phyloP scores from a whole-genome alignment of 164 flowering plant genomes.

The Buxus sempervirens region DNA sequence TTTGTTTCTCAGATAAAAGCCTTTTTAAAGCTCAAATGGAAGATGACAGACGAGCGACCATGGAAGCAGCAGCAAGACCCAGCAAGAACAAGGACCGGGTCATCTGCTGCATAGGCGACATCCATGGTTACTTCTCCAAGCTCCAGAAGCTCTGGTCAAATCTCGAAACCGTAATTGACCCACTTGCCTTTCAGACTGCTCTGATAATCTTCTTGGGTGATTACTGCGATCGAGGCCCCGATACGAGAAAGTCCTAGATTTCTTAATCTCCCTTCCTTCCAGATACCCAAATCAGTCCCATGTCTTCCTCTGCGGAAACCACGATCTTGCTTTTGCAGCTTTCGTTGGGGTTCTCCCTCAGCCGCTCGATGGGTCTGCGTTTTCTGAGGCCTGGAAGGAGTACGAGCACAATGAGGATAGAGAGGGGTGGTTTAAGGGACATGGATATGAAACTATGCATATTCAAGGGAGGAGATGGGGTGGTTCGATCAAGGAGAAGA shows the following conservation, averaged over 20 bases:
- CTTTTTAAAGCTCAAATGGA: not conserved
- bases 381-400: constrained; percentile 74
- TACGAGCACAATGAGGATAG: constrained; percentile 61
- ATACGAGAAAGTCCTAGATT: constrained; percentile 67
- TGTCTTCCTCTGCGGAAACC: constrained; percentile 88
- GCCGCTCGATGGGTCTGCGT: constrained; percentile 48
- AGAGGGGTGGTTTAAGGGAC: constrained; percentile 87
- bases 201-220: constrained; percentile 88
- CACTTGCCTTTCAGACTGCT: constrained; percentile 48
- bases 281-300: constrained; percentile 72
- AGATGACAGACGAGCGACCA: not conserved
- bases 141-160: constrained; percentile 78
- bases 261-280: constrained; percentile 58
- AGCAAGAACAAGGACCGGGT: constrained; percentile 4
- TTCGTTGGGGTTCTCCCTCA: constrained; percentile 60
- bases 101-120: constrained; percentile 77
- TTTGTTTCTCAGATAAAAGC: too few relatives aligned
- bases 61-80: not conserved
- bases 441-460: constrained; percentile 77
- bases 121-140: constrained; percentile 79
- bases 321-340: constrained; percentile 84
- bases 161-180: constrained; percentile 50
- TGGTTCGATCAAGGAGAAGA: constrained; percentile 59
- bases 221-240: constrained; percentile 91
- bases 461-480: constrained; percentile 92